phyloP scores from a whole-genome alignment of 2,329 filamentous ascomycete genomes.

The Corynespora cassiicola region DNA sequence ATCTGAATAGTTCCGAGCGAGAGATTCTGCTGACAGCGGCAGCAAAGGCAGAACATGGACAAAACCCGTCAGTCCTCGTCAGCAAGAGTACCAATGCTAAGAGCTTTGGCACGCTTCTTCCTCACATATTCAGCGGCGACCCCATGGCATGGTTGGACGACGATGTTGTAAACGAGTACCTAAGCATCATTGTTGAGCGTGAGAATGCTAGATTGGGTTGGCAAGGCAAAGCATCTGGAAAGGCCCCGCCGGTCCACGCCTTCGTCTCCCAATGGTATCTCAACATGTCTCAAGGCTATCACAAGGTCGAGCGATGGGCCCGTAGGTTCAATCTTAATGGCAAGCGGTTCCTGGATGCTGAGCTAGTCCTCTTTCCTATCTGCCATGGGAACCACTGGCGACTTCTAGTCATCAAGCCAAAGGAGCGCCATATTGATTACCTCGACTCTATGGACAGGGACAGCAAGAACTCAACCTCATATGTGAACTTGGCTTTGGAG shows the following conservation, averaged over 20 bases:
- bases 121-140: slow-evolving; percentile 34
- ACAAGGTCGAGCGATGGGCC: slow-evolving; percentile 57
- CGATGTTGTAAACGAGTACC: slow-evolving; percentile 73
- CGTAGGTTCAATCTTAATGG: slow-evolving; percentile 28
- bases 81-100: slow-evolving; percentile 57
- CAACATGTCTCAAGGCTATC: slow-evolving; percentile 48
- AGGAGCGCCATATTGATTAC: slow-evolving; percentile 67
- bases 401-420: slow-evolving; percentile 70
- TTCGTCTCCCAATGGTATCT: slow-evolving; percentile 73
- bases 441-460: slow-evolving; percentile 71
- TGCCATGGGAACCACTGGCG: slow-evolving; percentile 73
- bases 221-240: slow-evolving; percentile 61
- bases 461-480: no score
- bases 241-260: slow-evolving; percentile 66
- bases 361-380: slow-evolving; percentile 74
- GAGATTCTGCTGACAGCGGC: no score
- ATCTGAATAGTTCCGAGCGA: no score
- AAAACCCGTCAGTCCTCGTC: no score
- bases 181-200: slow-evolving; percentile 66
- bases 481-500: slow-evolving; percentile 38
- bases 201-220: slow-evolving; percentile 64
- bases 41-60: no score
- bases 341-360: slow-evolving; percentile 68
- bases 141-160: slow-evolving; percentile 76
- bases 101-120: slow-evolving; percentile 68